Conservation (phyloP, 768 basidiomycete genomes). For the Cubamyces lactineus region DNA sequence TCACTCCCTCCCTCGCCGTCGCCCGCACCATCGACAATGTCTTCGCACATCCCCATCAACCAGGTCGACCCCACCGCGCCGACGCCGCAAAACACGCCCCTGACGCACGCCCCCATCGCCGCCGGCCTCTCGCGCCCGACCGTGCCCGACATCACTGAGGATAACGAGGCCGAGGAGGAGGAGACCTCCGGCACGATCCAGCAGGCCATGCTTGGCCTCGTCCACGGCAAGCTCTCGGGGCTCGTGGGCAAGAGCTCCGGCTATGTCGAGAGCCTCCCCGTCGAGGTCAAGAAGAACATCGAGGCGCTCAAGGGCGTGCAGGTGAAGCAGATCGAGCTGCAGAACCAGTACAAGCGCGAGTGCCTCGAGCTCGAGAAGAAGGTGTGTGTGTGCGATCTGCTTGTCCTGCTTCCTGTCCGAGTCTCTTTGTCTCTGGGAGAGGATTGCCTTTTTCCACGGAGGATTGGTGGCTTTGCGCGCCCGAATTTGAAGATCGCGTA, state of each 20-base stretch:
- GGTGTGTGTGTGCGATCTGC: constrained; percentile 49
- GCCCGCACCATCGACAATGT: constrained; percentile 49
- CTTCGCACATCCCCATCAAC: constrained; percentile 66
- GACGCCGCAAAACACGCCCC: constrained; percentile 92
- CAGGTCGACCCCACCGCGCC: constrained; percentile 74
- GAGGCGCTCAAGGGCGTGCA: constrained; percentile 95
- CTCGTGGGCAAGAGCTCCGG: constrained; percentile 92
- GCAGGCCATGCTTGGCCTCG: constrained; percentile 79
- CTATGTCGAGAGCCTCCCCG: constrained; percentile 89
- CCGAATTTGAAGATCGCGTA: constrained; percentile 2
- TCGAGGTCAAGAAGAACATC: constrained; percentile 79
- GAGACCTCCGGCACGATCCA: constrained; percentile 48
- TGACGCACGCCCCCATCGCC: constrained; percentile 80
- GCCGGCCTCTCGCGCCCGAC: constrained; percentile 82
- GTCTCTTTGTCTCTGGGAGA: not conserved
- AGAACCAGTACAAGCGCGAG: constrained; percentile 93
- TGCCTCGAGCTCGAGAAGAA: constrained; percentile 96
- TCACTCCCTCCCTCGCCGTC: constrained; percentile 16
- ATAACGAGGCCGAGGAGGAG: constrained; percentile 70
- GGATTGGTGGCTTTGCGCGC: not conserved
- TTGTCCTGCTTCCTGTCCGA: not conserved
- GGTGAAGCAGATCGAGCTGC: constrained; percentile 86
- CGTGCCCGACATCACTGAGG: constrained; percentile 86
- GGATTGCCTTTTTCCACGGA: not conserved
- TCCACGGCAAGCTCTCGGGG: constrained; percentile 83